A percentile compares a stretch with the other conserved stretches of the same genome.
Evolutionary conservation across 2,329 filamentous ascomycete genomes (phyloP).

Genomic region (Zalaria sp.): DNA sequence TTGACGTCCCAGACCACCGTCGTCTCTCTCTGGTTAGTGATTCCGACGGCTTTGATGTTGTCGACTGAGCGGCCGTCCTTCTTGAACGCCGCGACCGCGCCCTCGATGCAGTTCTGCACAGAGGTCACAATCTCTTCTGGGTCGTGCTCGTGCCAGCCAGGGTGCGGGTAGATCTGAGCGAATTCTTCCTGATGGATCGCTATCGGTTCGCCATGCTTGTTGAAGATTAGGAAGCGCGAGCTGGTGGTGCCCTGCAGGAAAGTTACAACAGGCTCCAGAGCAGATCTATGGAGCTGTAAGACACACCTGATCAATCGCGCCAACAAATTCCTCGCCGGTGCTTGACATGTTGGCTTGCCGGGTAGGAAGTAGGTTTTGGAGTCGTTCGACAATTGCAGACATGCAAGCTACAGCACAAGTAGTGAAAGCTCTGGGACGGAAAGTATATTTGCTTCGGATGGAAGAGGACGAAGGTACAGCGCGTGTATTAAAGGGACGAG

Average conservation of each 20-base stretch:
- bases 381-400: no score
- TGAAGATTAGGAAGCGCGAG: slow-evolving; percentile 81
- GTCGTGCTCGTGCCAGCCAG: slow-evolving; percentile 90
- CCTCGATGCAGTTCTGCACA: slow-evolving; percentile 67
- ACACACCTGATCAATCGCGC: slow-evolving; percentile 63
- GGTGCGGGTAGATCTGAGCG: slow-evolving; percentile 67
- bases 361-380: not conserved
- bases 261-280: not conserved
- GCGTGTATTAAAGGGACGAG: no score
- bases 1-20: slow-evolving; percentile 71
- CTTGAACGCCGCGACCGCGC: slow-evolving; percentile 57
- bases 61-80: slow-evolving; percentile 51
- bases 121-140: slow-evolving; percentile 61
- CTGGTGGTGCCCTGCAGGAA: slow-evolving; percentile 62
- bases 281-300: not conserved
- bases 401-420: no score
- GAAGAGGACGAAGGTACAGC: no score
- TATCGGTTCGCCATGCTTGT: slow-evolving; percentile 61
- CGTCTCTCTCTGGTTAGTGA: slow-evolving; percentile 86
- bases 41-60: slow-evolving; percentile 64
- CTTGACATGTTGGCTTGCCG: slow-evolving; percentile 9
- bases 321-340: slow-evolving; percentile 51
- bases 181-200: slow-evolving; percentile 81
- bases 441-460: no score
- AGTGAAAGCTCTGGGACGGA: no score